Percentiles rank a stretch among this genome's conserved stretches.
phyloP scores from a whole-genome alignment of 768 basidiomycete species.

The Gloeostereum incarnatum region DNA sequence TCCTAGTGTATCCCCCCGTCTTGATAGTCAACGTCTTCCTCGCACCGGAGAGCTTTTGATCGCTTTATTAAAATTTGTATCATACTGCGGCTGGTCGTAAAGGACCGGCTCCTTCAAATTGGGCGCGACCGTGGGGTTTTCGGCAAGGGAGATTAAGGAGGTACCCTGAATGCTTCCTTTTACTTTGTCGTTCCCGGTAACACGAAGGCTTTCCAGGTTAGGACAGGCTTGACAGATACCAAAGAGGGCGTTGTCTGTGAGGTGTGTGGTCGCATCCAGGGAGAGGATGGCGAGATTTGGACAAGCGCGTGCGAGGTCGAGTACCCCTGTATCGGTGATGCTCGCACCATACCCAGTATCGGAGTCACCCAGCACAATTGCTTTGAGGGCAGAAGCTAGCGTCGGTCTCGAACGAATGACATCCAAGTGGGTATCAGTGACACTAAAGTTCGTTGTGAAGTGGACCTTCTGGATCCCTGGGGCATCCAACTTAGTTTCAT shows the following conservation, averaged over 20 bases:
- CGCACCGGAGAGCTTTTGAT: background rate
- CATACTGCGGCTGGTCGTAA: background rate
- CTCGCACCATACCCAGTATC: slow-evolving; percentile 2
- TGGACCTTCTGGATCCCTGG: slow-evolving; percentile 2
- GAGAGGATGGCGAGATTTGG: background rate
- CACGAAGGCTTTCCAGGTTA: slow-evolving; percentile 1
- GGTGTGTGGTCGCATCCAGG: slow-evolving; percentile 1
- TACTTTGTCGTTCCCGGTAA: slow-evolving; percentile 4
- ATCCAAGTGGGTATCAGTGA: slow-evolving; percentile 1
- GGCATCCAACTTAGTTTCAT: slow-evolving; percentile 1
- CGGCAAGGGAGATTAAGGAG: background rate
- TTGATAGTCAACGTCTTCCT: slow-evolving; percentile 1
- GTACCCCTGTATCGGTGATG: background rate
- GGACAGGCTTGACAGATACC: slow-evolving; percentile 2
- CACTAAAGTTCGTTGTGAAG: background rate
- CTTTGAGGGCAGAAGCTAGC: background rate
- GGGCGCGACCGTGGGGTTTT: slow-evolving; percentile 1
- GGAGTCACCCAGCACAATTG: slow-evolving; percentile 2
- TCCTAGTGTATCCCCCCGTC: slow-evolving; percentile 2
- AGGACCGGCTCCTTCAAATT: slow-evolving; percentile 1
- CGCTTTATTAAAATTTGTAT: background rate
- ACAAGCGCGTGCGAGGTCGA: slow-evolving; percentile 2
- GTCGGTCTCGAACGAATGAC: slow-evolving; percentile 4
- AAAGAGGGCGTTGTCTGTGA: slow-evolving; percentile 4
- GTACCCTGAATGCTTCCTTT: background rate